Base-by-base conservation (phyloP, 345 rosid species). In the rapeseed (Brassica napus) region DNA sequence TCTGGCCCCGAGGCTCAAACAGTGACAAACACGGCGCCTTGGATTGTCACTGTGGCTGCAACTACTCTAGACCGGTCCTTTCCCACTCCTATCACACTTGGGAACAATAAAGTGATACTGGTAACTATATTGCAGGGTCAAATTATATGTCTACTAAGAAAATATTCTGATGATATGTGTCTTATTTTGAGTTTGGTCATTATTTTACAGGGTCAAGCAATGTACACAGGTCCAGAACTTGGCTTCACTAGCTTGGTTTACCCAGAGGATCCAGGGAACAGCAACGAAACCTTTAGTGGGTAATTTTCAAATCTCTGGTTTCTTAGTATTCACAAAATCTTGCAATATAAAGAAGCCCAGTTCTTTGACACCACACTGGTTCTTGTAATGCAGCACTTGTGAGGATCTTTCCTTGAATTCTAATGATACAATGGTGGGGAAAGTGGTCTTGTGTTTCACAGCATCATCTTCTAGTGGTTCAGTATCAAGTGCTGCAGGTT, bases 21-120 rank as follows among this genome's bases (percentile, higher is more conserved):
- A 0, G 83, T 88, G 4, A 28, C 35, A n/a, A 88, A 88, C 52
- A 64, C 74, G 0, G 85, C 91, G 18, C 89, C 89, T 12, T 88
- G 88, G 89, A 81, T 85, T 7, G 7, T 86, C 10, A 85, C 87
- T 0, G 88, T 86, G 1, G 89, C 87, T 30, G 88, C 88, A 15
- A 85, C 79, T 14, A 88, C 86, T 31, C 14, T 85, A 52, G 91
- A 88, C 23, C 88, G 89, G 71, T 82, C 88, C 0, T 86, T 83
- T 75, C 80, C 83, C 2, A 83, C 87, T 14, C 71, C 77, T 8
- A 80, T 85, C 4, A 77, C 67, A 30, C 84, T 85, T 26, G 82
- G 81, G 11, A 85, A 85, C 77, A 82, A 80, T 65, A 24, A 69
- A 65, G 26, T 54, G 0, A 70, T 84, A 65, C 5, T 84, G 87